Base-by-base conservation (phyloP, 371 early-diverging fungal genomes). In the Mucor sp. region DNA sequence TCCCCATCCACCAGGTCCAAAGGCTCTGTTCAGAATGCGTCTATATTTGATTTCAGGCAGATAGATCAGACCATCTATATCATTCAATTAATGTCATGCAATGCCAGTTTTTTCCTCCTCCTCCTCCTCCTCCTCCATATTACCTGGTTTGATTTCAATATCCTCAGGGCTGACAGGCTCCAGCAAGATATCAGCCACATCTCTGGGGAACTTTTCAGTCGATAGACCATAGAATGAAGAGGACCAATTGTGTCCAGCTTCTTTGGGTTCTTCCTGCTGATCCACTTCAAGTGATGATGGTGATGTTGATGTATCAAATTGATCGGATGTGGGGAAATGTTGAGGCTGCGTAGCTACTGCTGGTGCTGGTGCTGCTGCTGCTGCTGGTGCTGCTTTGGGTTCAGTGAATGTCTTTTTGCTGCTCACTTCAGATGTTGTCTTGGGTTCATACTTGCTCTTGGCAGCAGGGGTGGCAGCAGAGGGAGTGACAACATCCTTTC, bases 1-100 rank as follows among this genome's bases (percentile, higher is more conserved):
- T 6, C 95, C 94, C 95, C 95, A 94, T 71, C 65, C 98, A 69
- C 99, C 99, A 15, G 99, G 98, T 12, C 98, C 97, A 80, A 99
- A 98, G 4, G 98, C 95, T 66, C 81, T 87, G 65, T 96, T 97
- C 41, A 98, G 83, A 53, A 97, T 94, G 47, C 97, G 91, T 28
- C 99, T 90, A 80, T 96, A 97, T 72, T 96, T 97, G 74, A 97
- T 99, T 80, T 98, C 98, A 30, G 98, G 97, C 6, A 98, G 80
- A 72, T 97, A 97, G 27, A 96, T 65, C 55, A 95, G 67, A 9
- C 99, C 99, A 74, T 99, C 97, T 91, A 66, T 91, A 66, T 60
- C 21, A 12, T 11, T 14, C 6, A 27, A 41, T 41, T 41, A 41
- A 41, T n/a, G n/a, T n/a, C n/a, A n/a, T n/a, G n/a, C n/a, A n/a